Conservation (phyloP, 2,329 filamentous ascomycete species). For the Stemphylium vesicarium region DNA sequence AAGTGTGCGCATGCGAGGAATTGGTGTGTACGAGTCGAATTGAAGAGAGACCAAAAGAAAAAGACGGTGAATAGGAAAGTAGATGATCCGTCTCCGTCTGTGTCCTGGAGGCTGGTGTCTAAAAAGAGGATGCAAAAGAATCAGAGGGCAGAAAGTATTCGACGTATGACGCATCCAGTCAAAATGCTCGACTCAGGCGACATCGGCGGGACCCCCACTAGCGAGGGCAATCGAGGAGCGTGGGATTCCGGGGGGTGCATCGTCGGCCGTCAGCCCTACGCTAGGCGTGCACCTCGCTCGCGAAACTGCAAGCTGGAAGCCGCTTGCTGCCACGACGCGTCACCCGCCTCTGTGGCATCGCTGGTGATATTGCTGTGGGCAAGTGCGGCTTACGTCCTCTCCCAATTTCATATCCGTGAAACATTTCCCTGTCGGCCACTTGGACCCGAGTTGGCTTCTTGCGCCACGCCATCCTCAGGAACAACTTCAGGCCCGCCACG, state of each 20-base stretch:
- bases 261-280: slow-evolving; percentile 27
- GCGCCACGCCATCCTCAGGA: background rate
- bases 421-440: background rate
- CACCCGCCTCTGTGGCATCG: slow-evolving; percentile 6
- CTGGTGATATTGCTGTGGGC: background rate
- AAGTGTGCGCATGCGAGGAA: slow-evolving; percentile 13
- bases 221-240: slow-evolving; percentile 12
- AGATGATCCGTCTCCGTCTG: background rate
- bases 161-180: slow-evolving; percentile 27
- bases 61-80: background rate
- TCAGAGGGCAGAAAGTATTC: slow-evolving; percentile 2
- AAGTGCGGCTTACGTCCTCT: background rate
- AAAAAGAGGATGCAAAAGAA: background rate
- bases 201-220: slow-evolving; percentile 38
- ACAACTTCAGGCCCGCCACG: slow-evolving; percentile 10
- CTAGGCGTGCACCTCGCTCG: slow-evolving; percentile 15
- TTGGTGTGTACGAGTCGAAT: slow-evolving; percentile 4
- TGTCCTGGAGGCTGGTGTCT: background rate
- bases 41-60: background rate
- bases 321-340: slow-evolving; percentile 21
- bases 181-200: slow-evolving; percentile 35
- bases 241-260: slow-evolving; percentile 10
- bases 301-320: background rate
- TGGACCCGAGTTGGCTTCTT: background rate
- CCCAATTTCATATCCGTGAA: too few relatives aligned